These are phyloP conservation scores for Debaryomyces psychrophilus DNA, from an alignment of 1,139 yeast species.

Conservation along the genomic window DNA sequence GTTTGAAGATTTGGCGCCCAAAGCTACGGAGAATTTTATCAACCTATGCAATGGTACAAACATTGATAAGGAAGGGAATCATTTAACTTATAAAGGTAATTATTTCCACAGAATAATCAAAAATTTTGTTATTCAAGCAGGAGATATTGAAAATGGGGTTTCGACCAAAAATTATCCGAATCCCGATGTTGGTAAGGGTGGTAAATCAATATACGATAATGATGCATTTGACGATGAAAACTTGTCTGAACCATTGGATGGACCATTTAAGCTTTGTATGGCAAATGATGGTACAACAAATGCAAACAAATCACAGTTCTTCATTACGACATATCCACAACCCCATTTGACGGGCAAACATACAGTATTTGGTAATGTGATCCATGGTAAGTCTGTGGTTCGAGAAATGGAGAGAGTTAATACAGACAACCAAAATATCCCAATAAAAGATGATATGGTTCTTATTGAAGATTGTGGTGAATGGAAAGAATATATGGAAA, in stretches of 20 bases:
- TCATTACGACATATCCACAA: conserved; percentile 70
- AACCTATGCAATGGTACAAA: conserved; percentile 43
- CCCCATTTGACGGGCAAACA: conserved; percentile 79
- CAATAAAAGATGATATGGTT: conserved; percentile 47
- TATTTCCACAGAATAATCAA: conserved; percentile 71
- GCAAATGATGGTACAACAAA: conserved; percentile 64
- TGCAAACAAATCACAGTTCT: conserved; percentile 76
- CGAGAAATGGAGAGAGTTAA: conserved; percentile 60
- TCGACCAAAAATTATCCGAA: conserved; percentile 29
- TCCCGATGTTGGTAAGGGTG: conserved; percentile 55
- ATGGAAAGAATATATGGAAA: conserved; percentile 54
- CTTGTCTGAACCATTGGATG: conserved; percentile 44
- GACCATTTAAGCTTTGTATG: conserved; percentile 64
- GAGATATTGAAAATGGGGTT: conserved; percentile 52
- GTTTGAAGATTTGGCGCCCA: conserved; percentile 57
- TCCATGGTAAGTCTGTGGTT: conserved; percentile 70
- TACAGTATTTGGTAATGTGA: conserved; percentile 70
- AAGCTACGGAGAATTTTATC: conserved; percentile 56
- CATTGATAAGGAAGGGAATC: conserved; percentile 23
- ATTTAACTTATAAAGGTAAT: conserved; percentile 40
- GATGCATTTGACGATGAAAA: conserved; percentile 65
- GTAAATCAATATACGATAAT: conserved; percentile 45
- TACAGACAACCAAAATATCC: conserved; percentile 48
- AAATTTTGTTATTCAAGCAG: conserved; percentile 81
- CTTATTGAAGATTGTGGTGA: conserved; percentile 64